Percentiles rank a stretch among this genome's conserved stretches.
Evolutionary conservation across 495 filamentous ascomycete genomes (phyloP).

Genomic region (Massariosphaeria phaeospora): DNA sequence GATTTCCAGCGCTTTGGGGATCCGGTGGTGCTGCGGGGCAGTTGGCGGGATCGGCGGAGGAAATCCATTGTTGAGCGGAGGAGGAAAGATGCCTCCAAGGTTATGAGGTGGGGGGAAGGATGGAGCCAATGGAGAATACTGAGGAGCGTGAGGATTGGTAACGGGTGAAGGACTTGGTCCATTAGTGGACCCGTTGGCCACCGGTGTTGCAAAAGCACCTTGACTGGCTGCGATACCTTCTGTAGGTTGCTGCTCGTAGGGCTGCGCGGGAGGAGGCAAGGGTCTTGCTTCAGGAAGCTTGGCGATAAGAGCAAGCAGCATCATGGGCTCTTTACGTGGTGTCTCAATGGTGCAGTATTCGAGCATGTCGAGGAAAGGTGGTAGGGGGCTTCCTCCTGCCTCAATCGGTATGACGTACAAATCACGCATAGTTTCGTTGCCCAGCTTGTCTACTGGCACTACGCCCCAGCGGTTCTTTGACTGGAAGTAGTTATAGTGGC

Average conservation of each 20-base stretch:
- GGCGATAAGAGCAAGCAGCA: constrained; percentile 74
- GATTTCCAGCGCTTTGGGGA: constrained; percentile 27
- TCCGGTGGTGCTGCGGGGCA: constrained; percentile 18
- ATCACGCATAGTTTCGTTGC: constrained; percentile 40
- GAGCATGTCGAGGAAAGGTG: constrained; percentile 71
- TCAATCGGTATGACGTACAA: constrained; percentile 43
- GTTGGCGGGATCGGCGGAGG: background rate
- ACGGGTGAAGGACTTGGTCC: constrained; percentile 8
- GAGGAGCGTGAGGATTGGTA: constrained; percentile 17
- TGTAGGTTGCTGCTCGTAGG: background rate
- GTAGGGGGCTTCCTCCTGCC: constrained; percentile 33
- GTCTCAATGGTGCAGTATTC: constrained; percentile 67
- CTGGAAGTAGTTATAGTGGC: constrained; percentile 73
- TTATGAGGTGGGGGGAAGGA: constrained; percentile 2
- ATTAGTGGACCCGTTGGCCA: constrained; percentile 3
- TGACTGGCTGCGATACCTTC: constrained; percentile 5
- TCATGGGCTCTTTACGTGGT: constrained; percentile 57
- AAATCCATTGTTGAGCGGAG: background rate
- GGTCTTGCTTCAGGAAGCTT: constrained; percentile 46
- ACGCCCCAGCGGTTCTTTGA: constrained; percentile 76
- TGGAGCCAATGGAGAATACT: constrained; percentile 5
- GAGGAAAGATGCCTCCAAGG: constrained; percentile 20
- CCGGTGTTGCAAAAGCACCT: background rate
- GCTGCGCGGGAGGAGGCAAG: constrained; percentile 44
- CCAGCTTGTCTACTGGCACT: constrained; percentile 59